Evolutionary conservation across 257 asterid species (phyloP).

Genomic region (Salvia miltiorrhiza): DNA sequence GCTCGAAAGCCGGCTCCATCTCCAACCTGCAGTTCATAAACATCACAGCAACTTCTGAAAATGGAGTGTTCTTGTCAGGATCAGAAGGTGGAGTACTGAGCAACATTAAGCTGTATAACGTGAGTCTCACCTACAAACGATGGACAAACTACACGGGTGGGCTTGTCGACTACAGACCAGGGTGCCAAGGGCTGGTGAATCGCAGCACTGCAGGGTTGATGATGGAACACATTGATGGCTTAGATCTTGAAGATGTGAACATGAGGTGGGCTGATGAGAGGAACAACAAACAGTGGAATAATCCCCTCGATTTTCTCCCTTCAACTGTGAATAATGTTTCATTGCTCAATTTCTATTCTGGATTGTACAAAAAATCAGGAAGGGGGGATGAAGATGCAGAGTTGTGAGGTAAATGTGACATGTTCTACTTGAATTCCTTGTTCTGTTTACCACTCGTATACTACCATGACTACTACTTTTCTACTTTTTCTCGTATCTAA

Average conservation of each 20-base stretch:
- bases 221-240: conserved; percentile 88
- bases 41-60: conserved; percentile 78
- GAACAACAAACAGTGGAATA: conserved; percentile 50
- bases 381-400: neutral
- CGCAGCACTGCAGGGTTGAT: conserved; percentile 78
- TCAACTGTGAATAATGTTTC: conserved; percentile 74
- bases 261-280: conserved; percentile 68
- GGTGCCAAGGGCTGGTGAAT: conserved; percentile 76
- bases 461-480: too few species aligned
- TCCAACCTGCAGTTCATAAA: conserved; percentile 69
- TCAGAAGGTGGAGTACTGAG: conserved; percentile 61
- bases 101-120: conserved; percentile 54
- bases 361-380: conserved; percentile 31
- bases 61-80: conserved; percentile 83
- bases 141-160: conserved; percentile 76
- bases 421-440: neutral
- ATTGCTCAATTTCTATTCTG: conserved; percentile 60
- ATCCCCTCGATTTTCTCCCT: conserved; percentile 83
- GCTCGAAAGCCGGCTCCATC: conserved; percentile 61
- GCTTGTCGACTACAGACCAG: conserved; percentile 80
- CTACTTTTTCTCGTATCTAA: too few species aligned
- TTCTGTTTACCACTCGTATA: too few species aligned
- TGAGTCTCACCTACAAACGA: conserved; percentile 64
- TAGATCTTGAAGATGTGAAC: conserved; percentile 53
- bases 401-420: neutral